These are phyloP conservation scores for Microcyclosporella mali DNA, from an alignment of 2,329 filamentous ascomycete genomes.

Conservation along the genomic window DNA sequence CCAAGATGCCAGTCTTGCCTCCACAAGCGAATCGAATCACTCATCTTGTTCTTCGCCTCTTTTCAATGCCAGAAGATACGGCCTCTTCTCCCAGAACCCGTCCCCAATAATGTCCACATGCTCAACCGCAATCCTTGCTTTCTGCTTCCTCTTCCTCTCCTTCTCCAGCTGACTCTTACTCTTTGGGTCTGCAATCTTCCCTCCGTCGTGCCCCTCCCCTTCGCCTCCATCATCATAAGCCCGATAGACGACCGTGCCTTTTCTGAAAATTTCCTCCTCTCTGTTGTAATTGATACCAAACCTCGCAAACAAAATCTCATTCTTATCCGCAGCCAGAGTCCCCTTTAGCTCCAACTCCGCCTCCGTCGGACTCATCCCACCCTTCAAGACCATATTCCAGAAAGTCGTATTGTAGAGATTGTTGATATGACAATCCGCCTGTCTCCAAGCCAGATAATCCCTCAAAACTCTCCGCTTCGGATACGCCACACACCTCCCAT, in stretches of 20 bases:
- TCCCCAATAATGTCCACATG: conserved; percentile 94
- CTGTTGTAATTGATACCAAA: conserved; percentile 98
- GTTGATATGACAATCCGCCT: conserved; percentile 97
- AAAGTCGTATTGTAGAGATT: conserved; percentile 98
- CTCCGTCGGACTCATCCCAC: conserved; percentile 64
- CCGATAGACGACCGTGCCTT: conserved; percentile 83
- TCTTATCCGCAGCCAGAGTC: conserved; percentile 79
- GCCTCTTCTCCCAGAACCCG: conserved; percentile 82
- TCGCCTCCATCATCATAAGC: conserved; percentile 31
- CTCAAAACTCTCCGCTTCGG: conserved; percentile 74
- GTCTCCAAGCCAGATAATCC: conserved; percentile 95
- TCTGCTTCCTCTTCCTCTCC: conserved; percentile 70
- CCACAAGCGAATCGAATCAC: background rate
- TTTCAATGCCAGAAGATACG: conserved; percentile 55
- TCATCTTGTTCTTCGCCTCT: conserved; percentile 2
- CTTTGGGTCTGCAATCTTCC: conserved; percentile 7
- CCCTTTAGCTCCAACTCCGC: conserved; percentile 79
- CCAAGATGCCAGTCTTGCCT: background rate
- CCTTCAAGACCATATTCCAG: conserved; percentile 77
- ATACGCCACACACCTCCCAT: conserved; percentile 86
- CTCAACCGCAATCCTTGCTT: conserved; percentile 73
- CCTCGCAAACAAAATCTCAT: conserved; percentile 84
- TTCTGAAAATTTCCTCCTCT: conserved; percentile 84
- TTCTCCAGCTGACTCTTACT: conserved; percentile 73
- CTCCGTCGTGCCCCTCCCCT: background rate